phyloP scores from a whole-genome alignment of 1,139 yeast genomes.

The Candida sanyaensis region DNA sequence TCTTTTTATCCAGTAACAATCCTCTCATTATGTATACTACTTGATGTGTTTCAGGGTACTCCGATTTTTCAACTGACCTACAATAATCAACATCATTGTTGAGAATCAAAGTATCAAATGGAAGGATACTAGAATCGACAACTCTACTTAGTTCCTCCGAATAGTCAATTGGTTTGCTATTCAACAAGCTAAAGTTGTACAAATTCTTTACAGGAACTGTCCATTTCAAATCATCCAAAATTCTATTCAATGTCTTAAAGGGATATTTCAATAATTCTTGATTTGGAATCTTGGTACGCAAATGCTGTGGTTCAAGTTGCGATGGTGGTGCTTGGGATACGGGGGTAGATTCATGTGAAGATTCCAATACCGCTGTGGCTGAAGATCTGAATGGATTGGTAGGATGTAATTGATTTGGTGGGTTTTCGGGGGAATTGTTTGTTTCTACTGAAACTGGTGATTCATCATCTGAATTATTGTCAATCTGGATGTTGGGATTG shows the following conservation, averaged over 20 bases:
- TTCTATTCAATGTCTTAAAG: slow-evolving; percentile 66
- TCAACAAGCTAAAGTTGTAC: slow-evolving; percentile 26
- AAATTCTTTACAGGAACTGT: slow-evolving; percentile 27
- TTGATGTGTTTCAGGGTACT: slow-evolving; percentile 22
- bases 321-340: not conserved
- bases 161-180: slow-evolving; percentile 36
- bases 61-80: slow-evolving; percentile 27
- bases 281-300: slow-evolving; percentile 14
- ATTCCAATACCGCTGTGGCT: not conserved
- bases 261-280: slow-evolving; percentile 24
- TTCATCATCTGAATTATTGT: slow-evolving; percentile 6
- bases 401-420: slow-evolving; percentile 4
- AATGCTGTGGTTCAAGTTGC: not conserved
- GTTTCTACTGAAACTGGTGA: slow-evolving; percentile 8
- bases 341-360: not conserved
- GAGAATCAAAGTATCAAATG: slow-evolving; percentile 28
- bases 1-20: slow-evolving; percentile 21
- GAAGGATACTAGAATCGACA: slow-evolving; percentile 11
- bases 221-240: slow-evolving; percentile 64
- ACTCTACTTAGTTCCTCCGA: slow-evolving; percentile 28
- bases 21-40: slow-evolving; percentile 35
- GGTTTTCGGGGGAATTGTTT: slow-evolving; percentile 4
- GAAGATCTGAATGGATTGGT: slow-evolving; percentile 11
- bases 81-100: slow-evolving; percentile 36
- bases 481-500: not conserved